These are phyloP conservation scores for Ascochyta pisi DNA, from an alignment of 2,329 filamentous ascomycete genomes.

Conservation along the genomic window DNA sequence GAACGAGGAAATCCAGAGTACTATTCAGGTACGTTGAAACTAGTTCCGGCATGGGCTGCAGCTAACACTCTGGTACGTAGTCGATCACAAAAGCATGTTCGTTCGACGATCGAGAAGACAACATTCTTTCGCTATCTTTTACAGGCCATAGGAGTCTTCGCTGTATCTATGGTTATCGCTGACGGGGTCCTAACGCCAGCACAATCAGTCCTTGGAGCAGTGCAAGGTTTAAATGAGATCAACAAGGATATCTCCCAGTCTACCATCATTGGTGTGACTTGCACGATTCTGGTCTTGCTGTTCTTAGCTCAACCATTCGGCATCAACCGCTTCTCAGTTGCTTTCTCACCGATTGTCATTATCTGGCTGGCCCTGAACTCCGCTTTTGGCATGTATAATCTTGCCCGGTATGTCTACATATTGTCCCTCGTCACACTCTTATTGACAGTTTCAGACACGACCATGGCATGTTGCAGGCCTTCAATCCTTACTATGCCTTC, in stretches of 20 bases:
- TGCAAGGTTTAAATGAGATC: slow-evolving; percentile 68
- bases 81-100: slow-evolving; percentile 59
- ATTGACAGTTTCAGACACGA: slow-evolving; percentile 50
- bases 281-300: slow-evolving; percentile 68
- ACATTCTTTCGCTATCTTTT: slow-evolving; percentile 60
- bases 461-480: slow-evolving; percentile 60
- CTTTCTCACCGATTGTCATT: slow-evolving; percentile 72
- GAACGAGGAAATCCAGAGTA: slow-evolving; percentile 53
- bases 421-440: not conserved
- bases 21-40: not conserved
- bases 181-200: slow-evolving; percentile 73
- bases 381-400: slow-evolving; percentile 66
- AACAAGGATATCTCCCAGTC: slow-evolving; percentile 61
- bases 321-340: slow-evolving; percentile 64
- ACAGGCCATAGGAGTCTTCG: slow-evolving; percentile 69
- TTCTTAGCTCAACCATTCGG: slow-evolving; percentile 72
- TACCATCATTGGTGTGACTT: slow-evolving; percentile 69
- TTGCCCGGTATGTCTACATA: slow-evolving; percentile 27
- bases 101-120: slow-evolving; percentile 66
- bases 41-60: slow-evolving; percentile 51
- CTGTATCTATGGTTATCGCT: slow-evolving; percentile 71
- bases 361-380: slow-evolving; percentile 72
- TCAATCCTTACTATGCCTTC: slow-evolving; percentile 65
- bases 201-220: slow-evolving; percentile 72
- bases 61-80: slow-evolving; percentile 59